A percentile compares a stretch with the other conserved stretches of the same genome.
phyloP scores from a whole-genome alignment of 768 basidiomycete genomes.

The Rhodotorula toruloides region DNA sequence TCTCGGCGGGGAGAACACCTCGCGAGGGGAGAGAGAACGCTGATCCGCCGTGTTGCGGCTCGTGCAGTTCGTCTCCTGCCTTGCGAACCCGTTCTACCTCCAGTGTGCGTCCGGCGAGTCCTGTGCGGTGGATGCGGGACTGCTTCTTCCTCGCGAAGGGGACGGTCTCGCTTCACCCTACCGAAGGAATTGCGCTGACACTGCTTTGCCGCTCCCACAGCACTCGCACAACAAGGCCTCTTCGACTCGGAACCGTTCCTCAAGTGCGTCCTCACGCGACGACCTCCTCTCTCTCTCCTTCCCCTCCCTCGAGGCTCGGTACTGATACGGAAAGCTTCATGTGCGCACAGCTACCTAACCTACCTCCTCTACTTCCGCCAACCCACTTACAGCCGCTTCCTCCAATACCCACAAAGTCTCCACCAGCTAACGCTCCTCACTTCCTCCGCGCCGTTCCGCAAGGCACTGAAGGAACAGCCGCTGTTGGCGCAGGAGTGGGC shows the following conservation, averaged over 20 bases:
- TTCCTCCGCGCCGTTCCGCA: slow-evolving; percentile 20
- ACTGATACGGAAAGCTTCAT: background rate
- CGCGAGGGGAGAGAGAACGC: background rate
- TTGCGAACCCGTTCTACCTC: slow-evolving; percentile 40
- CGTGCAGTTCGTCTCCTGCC: slow-evolving; percentile 37
- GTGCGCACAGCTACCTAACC: slow-evolving; percentile 30
- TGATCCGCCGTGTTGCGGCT: background rate
- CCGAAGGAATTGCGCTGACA: background rate
- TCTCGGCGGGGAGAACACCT: background rate
- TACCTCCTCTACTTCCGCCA: slow-evolving; percentile 39
- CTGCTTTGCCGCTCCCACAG: background rate
- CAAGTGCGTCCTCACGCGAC: slow-evolving; percentile 17
- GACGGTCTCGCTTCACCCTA: background rate
- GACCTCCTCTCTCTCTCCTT: background rate
- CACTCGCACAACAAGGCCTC: slow-evolving; percentile 38
- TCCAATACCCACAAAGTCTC: slow-evolving; percentile 39
- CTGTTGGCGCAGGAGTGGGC: slow-evolving; percentile 33
- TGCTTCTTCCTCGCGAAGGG: background rate
- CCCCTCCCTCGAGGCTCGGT: background rate
- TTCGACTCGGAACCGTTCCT: slow-evolving; percentile 34
- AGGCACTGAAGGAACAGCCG: slow-evolving; percentile 25
- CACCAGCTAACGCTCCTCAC: slow-evolving; percentile 37
- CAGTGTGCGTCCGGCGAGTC: slow-evolving; percentile 21
- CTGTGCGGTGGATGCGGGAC: background rate
- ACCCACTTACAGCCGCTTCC: slow-evolving; percentile 36